These are phyloP conservation scores for Pouteria glomerata DNA, from an alignment of 148 eudicot genomes.

Conservation along the genomic window DNA sequence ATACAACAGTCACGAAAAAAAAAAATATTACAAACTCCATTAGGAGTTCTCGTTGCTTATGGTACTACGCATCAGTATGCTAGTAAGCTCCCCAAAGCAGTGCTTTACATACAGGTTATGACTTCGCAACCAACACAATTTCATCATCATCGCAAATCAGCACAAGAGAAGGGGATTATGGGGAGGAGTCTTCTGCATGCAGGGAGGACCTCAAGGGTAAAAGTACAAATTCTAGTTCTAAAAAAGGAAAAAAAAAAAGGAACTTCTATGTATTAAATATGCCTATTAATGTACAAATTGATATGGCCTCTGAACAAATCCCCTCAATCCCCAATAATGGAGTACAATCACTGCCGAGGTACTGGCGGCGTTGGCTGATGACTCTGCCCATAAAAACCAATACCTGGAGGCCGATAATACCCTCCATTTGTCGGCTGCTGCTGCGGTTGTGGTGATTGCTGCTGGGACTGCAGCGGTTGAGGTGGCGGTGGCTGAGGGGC, in stretches of 20 bases:
- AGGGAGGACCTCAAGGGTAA: not conserved
- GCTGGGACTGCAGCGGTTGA: conserved; percentile 35
- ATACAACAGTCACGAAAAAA: too few relatives aligned
- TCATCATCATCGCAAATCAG: conserved; percentile 8
- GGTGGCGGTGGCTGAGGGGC: conserved; percentile 40
- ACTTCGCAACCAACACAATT: too few relatives aligned
- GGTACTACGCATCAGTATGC: not conserved
- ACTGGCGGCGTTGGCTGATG: conserved; percentile 74
- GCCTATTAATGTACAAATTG: conserved; percentile 22
- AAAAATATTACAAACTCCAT: not conserved
- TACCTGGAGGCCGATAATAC: conserved; percentile 61
- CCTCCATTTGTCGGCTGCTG: conserved; percentile 52
- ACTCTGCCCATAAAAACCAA: conserved; percentile 65
- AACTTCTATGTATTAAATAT: not conserved
- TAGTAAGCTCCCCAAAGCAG: not conserved
- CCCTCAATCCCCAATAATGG: not conserved
- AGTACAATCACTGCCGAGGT: conserved; percentile 49
- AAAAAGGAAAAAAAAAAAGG: not conserved
- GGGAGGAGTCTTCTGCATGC: not conserved
- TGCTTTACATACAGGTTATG: too few relatives aligned
- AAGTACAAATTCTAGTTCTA: conserved; percentile 7
- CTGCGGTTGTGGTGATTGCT: conserved; percentile 16
- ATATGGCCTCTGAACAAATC: not conserved
- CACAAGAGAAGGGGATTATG: not conserved
- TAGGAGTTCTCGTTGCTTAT: not conserved